Evolutionary conservation across 2,329 filamentous ascomycete genomes (phyloP).

Genomic region (Whalleya microplaca): DNA sequence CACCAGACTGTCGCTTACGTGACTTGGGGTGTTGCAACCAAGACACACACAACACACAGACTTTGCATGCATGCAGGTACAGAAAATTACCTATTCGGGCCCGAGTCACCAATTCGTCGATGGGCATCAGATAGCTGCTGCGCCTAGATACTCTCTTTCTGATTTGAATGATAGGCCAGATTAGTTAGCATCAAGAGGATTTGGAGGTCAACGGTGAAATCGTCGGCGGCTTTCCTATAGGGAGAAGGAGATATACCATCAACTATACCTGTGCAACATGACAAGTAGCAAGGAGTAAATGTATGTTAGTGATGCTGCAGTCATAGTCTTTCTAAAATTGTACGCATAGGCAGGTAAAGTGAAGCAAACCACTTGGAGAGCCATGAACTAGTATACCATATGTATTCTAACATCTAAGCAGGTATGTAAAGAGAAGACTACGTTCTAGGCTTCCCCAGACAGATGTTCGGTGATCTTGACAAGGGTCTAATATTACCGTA

Average conservation of each 20-base stretch:
- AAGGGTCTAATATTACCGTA: conserved; percentile 18
- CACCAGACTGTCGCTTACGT: not conserved
- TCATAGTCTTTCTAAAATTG: conserved; percentile 15
- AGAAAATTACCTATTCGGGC: not conserved
- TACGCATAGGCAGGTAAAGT: too few relatives aligned
- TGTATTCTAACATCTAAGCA: too few relatives aligned
- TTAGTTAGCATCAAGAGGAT: conserved; percentile 19
- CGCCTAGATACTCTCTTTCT: conserved; percentile 13
- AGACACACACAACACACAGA: not conserved
- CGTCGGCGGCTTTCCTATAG: conserved; percentile 12
- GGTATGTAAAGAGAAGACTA: not conserved
- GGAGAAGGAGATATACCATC: conserved; percentile 3
- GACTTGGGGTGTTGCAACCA: not conserved
- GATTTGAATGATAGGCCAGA: conserved; percentile 19
- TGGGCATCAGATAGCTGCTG: conserved; percentile 7
- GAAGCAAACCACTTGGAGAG: too few relatives aligned
- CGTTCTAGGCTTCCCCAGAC: conserved; percentile 25
- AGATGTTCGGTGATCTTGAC: conserved; percentile 21
- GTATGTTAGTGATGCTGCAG: conserved; percentile 3
- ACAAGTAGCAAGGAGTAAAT: conserved; percentile 3
- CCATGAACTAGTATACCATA: too few relatives aligned
- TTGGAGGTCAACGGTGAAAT: conserved; percentile 16
- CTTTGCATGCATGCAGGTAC: not conserved
- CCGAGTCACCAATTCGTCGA: not conserved
- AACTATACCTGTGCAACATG: conserved; percentile 1